These are phyloP conservation scores for Dianthus caryophyllus DNA, from an alignment of 148 eudicot genomes.

Conservation along the genomic window DNA sequence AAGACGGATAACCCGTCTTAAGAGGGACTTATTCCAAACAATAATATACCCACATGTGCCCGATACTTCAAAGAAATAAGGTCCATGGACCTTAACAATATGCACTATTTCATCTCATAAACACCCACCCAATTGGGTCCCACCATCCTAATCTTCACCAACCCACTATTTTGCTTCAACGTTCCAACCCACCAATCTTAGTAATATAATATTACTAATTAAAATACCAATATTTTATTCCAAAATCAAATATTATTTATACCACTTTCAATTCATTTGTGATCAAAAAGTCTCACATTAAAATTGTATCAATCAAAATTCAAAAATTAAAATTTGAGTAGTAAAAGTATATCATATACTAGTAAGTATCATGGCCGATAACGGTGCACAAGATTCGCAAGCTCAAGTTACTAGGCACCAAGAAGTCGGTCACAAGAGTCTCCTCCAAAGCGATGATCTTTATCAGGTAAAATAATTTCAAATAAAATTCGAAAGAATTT, in stretches of 20 bases:
- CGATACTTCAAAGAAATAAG: constrained; percentile 7
- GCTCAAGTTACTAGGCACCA: constrained; percentile 39
- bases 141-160: constrained; percentile 44
- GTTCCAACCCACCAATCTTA: constrained; percentile 22
- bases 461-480: constrained; percentile 54
- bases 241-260: constrained; percentile 22
- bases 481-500: too few species aligned
- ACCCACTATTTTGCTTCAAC: constrained; percentile 41
- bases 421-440: constrained; percentile 91
- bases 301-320: background rate
- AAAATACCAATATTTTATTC: background rate
- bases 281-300: background rate
- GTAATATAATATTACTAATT: too few species aligned
- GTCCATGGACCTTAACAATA: constrained; percentile 1
- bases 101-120: too few species aligned
- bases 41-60: background rate
- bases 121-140: constrained; percentile 9
- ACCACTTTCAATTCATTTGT: constrained; percentile 2
- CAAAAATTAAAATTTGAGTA: background rate
- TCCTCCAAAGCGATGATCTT: constrained; percentile 78
- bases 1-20: too few species aligned
- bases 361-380: constrained; percentile 35
- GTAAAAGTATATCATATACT: background rate
- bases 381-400: constrained; percentile 24
- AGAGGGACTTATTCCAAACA: too few species aligned